phyloP scores from a whole-genome alignment of 2,329 filamentous ascomycete species.

The Talaromyces atroroseus region DNA sequence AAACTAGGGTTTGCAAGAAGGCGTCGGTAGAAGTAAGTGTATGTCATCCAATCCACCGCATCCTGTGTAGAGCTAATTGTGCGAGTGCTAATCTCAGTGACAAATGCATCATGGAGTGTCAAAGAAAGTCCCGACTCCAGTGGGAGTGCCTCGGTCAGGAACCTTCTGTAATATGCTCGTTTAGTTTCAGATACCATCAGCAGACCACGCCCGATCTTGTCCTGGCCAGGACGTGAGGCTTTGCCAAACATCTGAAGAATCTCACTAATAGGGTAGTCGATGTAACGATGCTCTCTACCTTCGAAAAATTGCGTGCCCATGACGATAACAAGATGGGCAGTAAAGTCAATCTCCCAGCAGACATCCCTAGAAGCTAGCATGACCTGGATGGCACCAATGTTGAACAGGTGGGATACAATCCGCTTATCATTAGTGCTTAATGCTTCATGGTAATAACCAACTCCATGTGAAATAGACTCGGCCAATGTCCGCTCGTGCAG shows the following conservation, averaged over 20 bases:
- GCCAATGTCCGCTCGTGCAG: constrained; percentile 82
- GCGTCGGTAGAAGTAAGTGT: constrained; percentile 96
- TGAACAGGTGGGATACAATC: constrained; percentile 89
- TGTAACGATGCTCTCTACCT: constrained; percentile 90
- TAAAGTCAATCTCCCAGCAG: constrained; percentile 89
- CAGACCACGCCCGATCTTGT: constrained; percentile 82
- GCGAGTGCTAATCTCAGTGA: constrained; percentile 93
- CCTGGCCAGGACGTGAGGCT: constrained; percentile 70
- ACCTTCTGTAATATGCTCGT: constrained; percentile 98
- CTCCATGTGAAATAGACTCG: constrained; percentile 84
- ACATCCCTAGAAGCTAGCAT: constrained; percentile 78
- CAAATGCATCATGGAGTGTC: constrained; percentile 91
- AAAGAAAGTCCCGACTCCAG: constrained; percentile 91
- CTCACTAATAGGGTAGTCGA: constrained; percentile 92
- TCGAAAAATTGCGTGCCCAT: constrained; percentile 99
- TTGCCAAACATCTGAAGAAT: constrained; percentile 98
- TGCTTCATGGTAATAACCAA: constrained; percentile 96
- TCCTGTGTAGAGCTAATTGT: constrained; percentile 94
- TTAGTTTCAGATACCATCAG: constrained; percentile 93
- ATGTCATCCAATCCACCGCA: constrained; percentile 96
- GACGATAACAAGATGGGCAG: constrained; percentile 83
- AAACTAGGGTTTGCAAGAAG: constrained; percentile 94
- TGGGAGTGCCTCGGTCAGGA: constrained; percentile 89
- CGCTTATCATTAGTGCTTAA: constrained; percentile 82
- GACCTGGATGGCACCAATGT: constrained; percentile 82